phyloP scores from a whole-genome alignment of 2,329 filamentous ascomycete species.

The Pyricularia sp. region DNA sequence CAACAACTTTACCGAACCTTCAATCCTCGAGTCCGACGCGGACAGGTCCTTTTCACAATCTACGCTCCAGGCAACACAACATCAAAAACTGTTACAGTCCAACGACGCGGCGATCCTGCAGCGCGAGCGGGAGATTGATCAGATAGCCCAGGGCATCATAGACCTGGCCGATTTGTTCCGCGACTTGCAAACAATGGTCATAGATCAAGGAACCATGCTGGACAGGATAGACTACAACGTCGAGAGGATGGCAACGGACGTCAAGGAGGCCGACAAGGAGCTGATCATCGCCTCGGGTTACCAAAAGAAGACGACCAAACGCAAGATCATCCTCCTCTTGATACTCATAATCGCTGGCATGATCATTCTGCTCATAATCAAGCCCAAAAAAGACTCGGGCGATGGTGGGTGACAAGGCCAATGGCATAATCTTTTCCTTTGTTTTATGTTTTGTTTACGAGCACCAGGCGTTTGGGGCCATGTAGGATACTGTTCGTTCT shows the following conservation, averaged over 20 bases:
- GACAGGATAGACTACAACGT: constrained; percentile 98
- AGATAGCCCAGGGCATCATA: constrained; percentile 96
- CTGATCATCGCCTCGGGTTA: constrained; percentile 79
- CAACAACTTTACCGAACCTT: constrained; percentile 63
- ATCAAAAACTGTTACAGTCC: constrained; percentile 52
- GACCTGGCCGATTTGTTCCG: constrained; percentile 94
- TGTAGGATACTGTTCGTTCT: not conserved
- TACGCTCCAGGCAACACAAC: constrained; percentile 66
- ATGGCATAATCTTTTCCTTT: not conserved
- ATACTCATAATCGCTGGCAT: constrained; percentile 72
- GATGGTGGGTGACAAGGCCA: not conserved
- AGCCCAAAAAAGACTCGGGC: constrained; percentile 42
- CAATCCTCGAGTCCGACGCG: constrained; percentile 82
- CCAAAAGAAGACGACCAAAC: constrained; percentile 75
- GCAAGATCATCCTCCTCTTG: constrained; percentile 85
- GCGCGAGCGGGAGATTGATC: constrained; percentile 90
- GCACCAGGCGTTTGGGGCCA: not conserved
- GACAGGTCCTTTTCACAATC: constrained; percentile 87
- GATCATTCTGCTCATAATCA: constrained; percentile 72
- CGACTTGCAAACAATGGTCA: constrained; percentile 90
- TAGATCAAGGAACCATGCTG: constrained; percentile 80
- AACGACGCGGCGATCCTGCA: constrained; percentile 81
- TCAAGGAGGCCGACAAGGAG: constrained; percentile 87
- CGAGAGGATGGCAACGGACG: constrained; percentile 84
- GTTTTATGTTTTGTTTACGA: not conserved